Evolutionary conservation across 2,329 filamentous ascomycete genomes (phyloP).

Genomic region (Fusarium sp.): DNA sequence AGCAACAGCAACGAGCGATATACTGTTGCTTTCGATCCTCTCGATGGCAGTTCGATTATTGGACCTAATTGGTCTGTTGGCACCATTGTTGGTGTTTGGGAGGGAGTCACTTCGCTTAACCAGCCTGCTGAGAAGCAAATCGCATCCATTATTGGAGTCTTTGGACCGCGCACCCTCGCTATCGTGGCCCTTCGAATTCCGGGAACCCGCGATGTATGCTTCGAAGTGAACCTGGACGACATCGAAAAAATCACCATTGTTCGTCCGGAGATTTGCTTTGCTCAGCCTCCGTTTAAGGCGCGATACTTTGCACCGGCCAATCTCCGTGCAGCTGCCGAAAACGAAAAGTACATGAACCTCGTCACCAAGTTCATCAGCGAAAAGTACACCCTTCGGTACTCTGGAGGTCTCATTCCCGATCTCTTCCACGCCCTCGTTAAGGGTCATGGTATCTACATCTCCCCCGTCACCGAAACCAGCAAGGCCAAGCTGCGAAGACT

Average conservation of each 20-base stretch:
- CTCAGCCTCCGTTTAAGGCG: constrained; percentile 56
- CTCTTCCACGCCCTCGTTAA: constrained; percentile 70
- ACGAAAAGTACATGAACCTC: constrained; percentile 60
- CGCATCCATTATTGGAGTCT: constrained; percentile 64
- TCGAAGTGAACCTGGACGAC: constrained; percentile 62
- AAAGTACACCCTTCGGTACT: constrained; percentile 70
- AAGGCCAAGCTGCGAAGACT: constrained; percentile 68
- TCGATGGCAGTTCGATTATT: constrained; percentile 73
- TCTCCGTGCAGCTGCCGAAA: constrained; percentile 66
- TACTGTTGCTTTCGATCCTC: constrained; percentile 71
- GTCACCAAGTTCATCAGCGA: constrained; percentile 62
- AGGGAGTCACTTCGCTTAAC: constrained; percentile 58
- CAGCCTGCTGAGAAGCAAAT: constrained; percentile 58
- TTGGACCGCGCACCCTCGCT: constrained; percentile 67
- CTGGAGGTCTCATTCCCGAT: constrained; percentile 71
- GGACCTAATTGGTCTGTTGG: constrained; percentile 69
- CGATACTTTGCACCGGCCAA: constrained; percentile 74
- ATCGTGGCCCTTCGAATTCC: constrained; percentile 65
- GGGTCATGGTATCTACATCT: constrained; percentile 71
- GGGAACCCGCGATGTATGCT: constrained; percentile 53
- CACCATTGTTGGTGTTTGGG: constrained; percentile 71
- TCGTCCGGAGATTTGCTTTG: constrained; percentile 54
- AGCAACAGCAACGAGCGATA: constrained; percentile 57
- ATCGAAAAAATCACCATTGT: constrained; percentile 52
- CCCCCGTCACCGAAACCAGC: constrained; percentile 63